Base-by-base conservation (phyloP, 495 filamentous ascomycete genomes). In the Aspergillus bridgeri region DNA sequence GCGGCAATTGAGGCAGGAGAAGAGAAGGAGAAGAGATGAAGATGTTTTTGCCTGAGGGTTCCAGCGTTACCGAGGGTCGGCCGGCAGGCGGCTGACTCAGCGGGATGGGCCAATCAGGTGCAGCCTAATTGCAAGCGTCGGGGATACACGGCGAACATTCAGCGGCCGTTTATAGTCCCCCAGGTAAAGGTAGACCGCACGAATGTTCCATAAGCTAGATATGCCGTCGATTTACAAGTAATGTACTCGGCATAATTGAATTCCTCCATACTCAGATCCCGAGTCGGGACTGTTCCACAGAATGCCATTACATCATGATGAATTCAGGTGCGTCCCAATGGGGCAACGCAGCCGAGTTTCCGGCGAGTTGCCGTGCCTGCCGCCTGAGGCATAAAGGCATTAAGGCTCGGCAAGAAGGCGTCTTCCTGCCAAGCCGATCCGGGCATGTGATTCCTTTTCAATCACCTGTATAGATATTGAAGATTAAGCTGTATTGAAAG, bases 1-100 rank as follows among this genome's bases (percentile, higher is more conserved):
- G 58, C 56, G 46, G 59, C 60, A 64, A 57, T 38, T 38, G 33
- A 38, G 33, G 33, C 42, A 50, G 20, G n/a, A 18, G 57, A 60
- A 42, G 23, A 58, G 51, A 57, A 49, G 55, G 62, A 58, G 54
- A 51, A 33, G 52, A 56, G 53, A 52, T 48, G 38, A 48, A 15
- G 54, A 13, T 38, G 11, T 38, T 23, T 45, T 23, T 45, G 55
- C 33, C 53, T 53, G 50, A 42, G 65, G 64, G 61, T 75, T 74
- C 74, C 74, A 42, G 65, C 62, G 61, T 75, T 74, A 75, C 74
- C 74, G 76, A 72, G 72, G 75, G 74, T 76, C 69, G 70, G 73
- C 61, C 59, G 56, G 66, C 69, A 64, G 56, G 27, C 2, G 48
- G 71, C 67, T 75, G 72, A 75, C 65, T 73, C 67, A 73, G 65